These are phyloP conservation scores for Penicillium polonicum DNA, from an alignment of 2,329 filamentous ascomycete genomes.

Conservation along the genomic window DNA sequence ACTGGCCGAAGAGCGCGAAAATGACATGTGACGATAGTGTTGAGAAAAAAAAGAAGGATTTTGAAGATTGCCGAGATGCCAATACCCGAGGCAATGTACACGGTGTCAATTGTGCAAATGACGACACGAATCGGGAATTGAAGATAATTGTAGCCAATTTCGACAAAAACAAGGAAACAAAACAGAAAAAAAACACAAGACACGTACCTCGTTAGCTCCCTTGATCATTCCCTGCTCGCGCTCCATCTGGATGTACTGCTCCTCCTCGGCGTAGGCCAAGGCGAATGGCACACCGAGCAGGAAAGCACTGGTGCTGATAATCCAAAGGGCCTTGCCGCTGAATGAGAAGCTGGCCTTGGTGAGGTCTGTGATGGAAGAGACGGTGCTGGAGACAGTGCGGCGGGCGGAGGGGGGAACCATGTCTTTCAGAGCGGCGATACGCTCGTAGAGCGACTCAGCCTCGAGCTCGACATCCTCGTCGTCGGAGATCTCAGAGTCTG, in stretches of 20 bases:
- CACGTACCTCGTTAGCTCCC: conserved; percentile 73
- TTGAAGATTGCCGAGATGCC: neutral
- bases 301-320: conserved; percentile 84
- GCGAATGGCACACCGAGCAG: conserved; percentile 91
- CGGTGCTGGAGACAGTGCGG: conserved; percentile 63
- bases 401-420: conserved; percentile 73
- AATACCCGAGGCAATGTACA: conserved; percentile 8
- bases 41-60: neutral
- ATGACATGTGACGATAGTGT: neutral
- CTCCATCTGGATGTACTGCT: conserved; percentile 97
- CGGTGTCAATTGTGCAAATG: neutral
- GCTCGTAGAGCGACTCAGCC: conserved; percentile 63
- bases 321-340: conserved; percentile 84
- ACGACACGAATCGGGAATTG: neutral
- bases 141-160: neutral
- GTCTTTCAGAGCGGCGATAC: conserved; percentile 70
- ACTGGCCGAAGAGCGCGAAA: neutral
- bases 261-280: conserved; percentile 89
- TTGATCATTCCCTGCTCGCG: conserved; percentile 95
- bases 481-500: conserved; percentile 81
- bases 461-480: conserved; percentile 66
- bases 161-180: neutral
- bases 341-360: conserved; percentile 55
- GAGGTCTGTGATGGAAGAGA: conserved; percentile 47
- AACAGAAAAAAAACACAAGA: neutral